These are phyloP conservation scores for Globisporangium acanthophoron DNA, from an alignment of 352 stramenopile species.

Conservation along the genomic window DNA sequence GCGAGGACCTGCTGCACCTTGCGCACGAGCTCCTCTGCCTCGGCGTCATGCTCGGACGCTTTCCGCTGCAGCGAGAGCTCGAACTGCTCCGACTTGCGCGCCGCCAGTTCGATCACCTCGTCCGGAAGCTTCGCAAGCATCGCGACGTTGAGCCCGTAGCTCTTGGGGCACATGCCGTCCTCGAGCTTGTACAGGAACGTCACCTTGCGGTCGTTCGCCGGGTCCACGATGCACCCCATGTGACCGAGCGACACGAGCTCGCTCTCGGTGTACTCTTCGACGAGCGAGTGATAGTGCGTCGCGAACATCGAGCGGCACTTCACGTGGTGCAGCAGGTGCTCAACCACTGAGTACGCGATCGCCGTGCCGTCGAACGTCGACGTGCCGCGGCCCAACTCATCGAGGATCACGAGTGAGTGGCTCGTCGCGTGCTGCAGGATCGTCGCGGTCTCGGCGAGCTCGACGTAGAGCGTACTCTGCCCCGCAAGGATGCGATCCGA, in stretches of 20 bases:
- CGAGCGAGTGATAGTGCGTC: slow-evolving; percentile 97
- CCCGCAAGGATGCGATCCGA: slow-evolving; percentile 97
- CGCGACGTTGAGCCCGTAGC: slow-evolving; percentile 99
- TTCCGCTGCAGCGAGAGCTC: slow-evolving; percentile 60
- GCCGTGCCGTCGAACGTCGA: slow-evolving; percentile 98
- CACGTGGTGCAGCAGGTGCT: slow-evolving; percentile 84
- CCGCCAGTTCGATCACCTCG: slow-evolving; percentile 91
- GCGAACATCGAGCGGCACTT: slow-evolving; percentile 97
- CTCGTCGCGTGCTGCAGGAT: slow-evolving; percentile 95
- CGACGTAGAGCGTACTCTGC: slow-evolving; percentile 99
- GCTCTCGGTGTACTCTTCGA: slow-evolving; percentile 77
- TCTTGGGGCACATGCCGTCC: slow-evolving; percentile 95
- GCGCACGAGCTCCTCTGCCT: slow-evolving; percentile 17
- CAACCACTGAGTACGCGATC: slow-evolving; percentile 96
- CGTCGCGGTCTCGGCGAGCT: slow-evolving; percentile 97
- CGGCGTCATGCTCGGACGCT: slow-evolving; percentile 24
- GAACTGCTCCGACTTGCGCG: slow-evolving; percentile 90
- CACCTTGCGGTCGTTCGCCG: slow-evolving; percentile 89
- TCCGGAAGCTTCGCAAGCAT: slow-evolving; percentile 96
- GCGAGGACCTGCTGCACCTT: slow-evolving; percentile 18
- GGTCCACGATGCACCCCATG: slow-evolving; percentile 82
- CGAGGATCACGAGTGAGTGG: slow-evolving; percentile 96
- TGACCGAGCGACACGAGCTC: slow-evolving; percentile 62
- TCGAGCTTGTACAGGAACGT: slow-evolving; percentile 99
- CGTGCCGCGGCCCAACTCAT: slow-evolving; percentile 98